phyloP scores from a whole-genome alignment of 2,329 filamentous ascomycete species.

The Zymoseptoria pseudotritici region DNA sequence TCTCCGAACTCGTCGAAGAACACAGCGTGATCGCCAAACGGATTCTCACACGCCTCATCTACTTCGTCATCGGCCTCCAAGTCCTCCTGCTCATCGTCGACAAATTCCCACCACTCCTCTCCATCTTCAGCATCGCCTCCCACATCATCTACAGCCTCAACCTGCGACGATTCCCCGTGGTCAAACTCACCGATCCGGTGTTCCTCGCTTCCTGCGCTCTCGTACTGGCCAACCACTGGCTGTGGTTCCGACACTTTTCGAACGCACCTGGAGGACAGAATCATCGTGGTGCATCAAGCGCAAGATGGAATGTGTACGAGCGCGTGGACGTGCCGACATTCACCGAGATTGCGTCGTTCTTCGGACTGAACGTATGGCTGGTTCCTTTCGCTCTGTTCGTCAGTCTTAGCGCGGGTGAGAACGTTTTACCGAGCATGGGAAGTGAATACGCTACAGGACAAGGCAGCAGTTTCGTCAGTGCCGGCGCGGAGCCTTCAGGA shows the following conservation, averaged over 20 bases:
- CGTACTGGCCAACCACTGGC: slow-evolving; percentile 82
- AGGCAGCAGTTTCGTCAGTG: slow-evolving; percentile 42
- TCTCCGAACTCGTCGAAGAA: slow-evolving; percentile 95
- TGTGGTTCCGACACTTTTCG: slow-evolving; percentile 94
- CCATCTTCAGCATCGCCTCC: slow-evolving; percentile 66
- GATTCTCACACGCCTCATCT: slow-evolving; percentile 78
- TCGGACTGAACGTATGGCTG: slow-evolving; percentile 93
- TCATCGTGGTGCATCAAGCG: slow-evolving; percentile 33
- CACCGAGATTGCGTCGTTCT: slow-evolving; percentile 91
- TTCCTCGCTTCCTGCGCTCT: slow-evolving; percentile 79
- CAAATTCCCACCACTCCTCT: slow-evolving; percentile 71
- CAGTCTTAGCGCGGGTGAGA: slow-evolving; percentile 86
- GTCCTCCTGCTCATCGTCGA: slow-evolving; percentile 70
- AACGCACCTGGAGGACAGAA: slow-evolving; percentile 49
- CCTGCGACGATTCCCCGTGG: slow-evolving; percentile 65
- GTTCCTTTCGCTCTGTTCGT: slow-evolving; percentile 95
- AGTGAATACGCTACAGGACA: slow-evolving; percentile 61
- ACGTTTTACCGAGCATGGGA: slow-evolving; percentile 87
- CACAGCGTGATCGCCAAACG: slow-evolving; percentile 89
- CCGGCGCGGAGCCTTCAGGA: slow-evolving; percentile 33
- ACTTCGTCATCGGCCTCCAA: slow-evolving; percentile 69
- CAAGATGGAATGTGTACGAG: slow-evolving; percentile 28
- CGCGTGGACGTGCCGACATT: slow-evolving; percentile 63
- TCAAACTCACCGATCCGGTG: slow-evolving; percentile 78
- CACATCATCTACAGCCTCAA: slow-evolving; percentile 87